These are phyloP conservation scores for Cicer judaicum DNA, from an alignment of 306 rosid species.

Conservation along the genomic window DNA sequence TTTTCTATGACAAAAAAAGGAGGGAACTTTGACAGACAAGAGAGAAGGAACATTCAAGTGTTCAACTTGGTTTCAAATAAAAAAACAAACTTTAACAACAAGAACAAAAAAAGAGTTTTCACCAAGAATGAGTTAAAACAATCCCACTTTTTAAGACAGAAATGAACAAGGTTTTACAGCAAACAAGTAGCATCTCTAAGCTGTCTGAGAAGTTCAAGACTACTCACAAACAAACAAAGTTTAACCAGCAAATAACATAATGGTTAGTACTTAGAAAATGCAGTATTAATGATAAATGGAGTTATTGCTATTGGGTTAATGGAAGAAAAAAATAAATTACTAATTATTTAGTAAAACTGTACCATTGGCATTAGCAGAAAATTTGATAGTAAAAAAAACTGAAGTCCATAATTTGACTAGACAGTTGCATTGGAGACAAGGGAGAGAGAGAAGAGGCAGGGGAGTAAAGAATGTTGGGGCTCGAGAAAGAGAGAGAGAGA, in stretches of 20 bases:
- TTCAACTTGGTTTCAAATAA: slow-evolving; percentile 46
- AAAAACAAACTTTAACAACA: slow-evolving; percentile 38
- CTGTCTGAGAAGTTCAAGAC: not conserved
- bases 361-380: slow-evolving; percentile 28
- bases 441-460: slow-evolving; percentile 43
- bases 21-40: slow-evolving; percentile 50
- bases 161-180: slow-evolving; percentile 34
- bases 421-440: slow-evolving; percentile 42
- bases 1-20: slow-evolving; percentile 59
- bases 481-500: slow-evolving; percentile 87
- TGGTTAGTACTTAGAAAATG: slow-evolving; percentile 5
- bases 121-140: slow-evolving; percentile 41
- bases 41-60: slow-evolving; percentile 29
- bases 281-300: not conserved
- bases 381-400: not conserved
- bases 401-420: not conserved
- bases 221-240: not conserved
- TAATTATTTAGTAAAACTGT: slow-evolving; percentile 17
- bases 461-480: slow-evolving; percentile 79
- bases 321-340: not conserved
- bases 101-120: slow-evolving; percentile 41
- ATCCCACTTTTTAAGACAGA: slow-evolving; percentile 44
- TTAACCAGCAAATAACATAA: slow-evolving; percentile 25
- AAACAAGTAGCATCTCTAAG: slow-evolving; percentile 42
- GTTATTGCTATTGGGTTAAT: slow-evolving; percentile 23